phyloP scores from a whole-genome alignment of 2,329 filamentous ascomycete species.

The Rosellinia necatrix region DNA sequence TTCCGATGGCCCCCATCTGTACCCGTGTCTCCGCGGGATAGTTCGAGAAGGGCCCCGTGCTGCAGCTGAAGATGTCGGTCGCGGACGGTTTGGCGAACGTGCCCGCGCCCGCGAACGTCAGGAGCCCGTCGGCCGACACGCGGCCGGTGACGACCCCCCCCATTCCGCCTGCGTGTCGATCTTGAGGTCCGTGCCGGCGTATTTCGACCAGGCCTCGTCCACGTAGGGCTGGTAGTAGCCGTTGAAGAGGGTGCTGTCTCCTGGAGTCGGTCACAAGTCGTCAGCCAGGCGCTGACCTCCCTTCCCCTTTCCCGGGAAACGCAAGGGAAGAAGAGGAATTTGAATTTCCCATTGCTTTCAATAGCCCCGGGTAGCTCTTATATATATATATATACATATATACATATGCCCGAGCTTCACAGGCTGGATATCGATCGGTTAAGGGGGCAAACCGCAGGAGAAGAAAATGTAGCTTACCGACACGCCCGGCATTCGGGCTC shows the following conservation, averaged over 20 bases:
- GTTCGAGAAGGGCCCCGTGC: slow-evolving; percentile 58
- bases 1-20: slow-evolving; percentile 66
- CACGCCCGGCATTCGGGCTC: slow-evolving; percentile 56
- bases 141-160: slow-evolving; percentile 54
- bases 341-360: too few relatives aligned
- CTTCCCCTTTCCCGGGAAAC: too few relatives aligned
- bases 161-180: slow-evolving; percentile 60
- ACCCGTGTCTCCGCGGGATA: slow-evolving; percentile 46
- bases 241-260: slow-evolving; percentile 51
- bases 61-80: slow-evolving; percentile 41
- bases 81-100: slow-evolving; percentile 53
- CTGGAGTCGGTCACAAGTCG: slow-evolving; percentile 12
- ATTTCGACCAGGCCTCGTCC: slow-evolving; percentile 57
- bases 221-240: slow-evolving; percentile 58
- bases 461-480: slow-evolving; percentile 27
- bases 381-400: too few relatives aligned
- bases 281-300: not conserved
- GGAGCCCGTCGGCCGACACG: slow-evolving; percentile 41
- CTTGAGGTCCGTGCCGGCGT: slow-evolving; percentile 48
- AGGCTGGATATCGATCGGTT: not conserved
- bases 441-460: not conserved
- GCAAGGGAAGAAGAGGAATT: too few relatives aligned
- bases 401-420: not conserved
- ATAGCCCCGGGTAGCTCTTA: too few relatives aligned
- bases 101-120: slow-evolving; percentile 48